Percentiles rank a stretch among this genome's conserved stretches.
These are phyloP conservation scores for Tulasnella calospora DNA, from an alignment of 768 basidiomycete genomes.

Conservation along the genomic window DNA sequence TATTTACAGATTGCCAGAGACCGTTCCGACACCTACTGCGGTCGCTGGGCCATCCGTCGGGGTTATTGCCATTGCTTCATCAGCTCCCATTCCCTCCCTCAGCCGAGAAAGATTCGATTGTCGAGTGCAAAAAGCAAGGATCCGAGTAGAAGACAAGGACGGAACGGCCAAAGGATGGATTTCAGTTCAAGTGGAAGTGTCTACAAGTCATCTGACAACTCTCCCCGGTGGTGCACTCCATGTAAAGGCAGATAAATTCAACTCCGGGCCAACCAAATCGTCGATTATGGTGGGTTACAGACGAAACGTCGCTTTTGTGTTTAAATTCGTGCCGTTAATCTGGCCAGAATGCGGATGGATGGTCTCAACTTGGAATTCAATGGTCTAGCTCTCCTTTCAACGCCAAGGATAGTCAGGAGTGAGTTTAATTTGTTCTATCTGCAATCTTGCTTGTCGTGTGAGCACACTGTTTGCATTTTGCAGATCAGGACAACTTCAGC, in stretches of 20 bases:
- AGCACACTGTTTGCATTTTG: no score
- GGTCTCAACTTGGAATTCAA: background rate
- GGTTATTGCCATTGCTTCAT: background rate
- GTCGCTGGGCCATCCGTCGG: background rate
- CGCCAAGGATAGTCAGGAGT: background rate
- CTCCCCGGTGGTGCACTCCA: background rate
- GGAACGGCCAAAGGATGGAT: background rate
- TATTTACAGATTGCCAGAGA: background rate
- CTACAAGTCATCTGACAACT: background rate
- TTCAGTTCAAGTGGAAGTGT: background rate
- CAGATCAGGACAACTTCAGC: no score
- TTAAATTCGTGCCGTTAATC: background rate
- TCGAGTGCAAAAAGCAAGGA: background rate
- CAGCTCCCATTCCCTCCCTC: background rate
- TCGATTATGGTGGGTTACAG: background rate
- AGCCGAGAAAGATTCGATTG: background rate
- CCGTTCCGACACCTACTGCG: background rate
- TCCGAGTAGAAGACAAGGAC: background rate
- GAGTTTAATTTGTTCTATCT: background rate
- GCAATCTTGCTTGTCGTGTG: no score
- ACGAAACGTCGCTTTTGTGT: background rate
- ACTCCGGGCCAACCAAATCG: background rate
- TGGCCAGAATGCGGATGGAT: background rate
- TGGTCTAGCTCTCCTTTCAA: background rate
- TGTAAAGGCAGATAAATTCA: background rate